A percentile compares a stretch with the other conserved stretches of the same genome.
These are phyloP conservation scores for Colletotrichum plurivorum DNA, from an alignment of 2,329 filamentous ascomycete genomes.

Conservation along the genomic window DNA sequence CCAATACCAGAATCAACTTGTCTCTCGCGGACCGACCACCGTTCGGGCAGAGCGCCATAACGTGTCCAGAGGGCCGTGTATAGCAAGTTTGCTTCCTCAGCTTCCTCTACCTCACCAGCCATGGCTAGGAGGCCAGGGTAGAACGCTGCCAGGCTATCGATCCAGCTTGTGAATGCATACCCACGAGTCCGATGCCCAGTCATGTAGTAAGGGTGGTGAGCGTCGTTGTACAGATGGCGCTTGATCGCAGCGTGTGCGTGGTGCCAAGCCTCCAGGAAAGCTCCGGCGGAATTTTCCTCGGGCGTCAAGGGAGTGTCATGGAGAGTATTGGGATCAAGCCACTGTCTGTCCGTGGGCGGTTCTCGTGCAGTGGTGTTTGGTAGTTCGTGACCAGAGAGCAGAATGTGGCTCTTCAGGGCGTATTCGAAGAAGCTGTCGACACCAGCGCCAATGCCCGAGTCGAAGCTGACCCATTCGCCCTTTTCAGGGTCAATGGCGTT, in stretches of 20 bases:
- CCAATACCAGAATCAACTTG: slow-evolving; percentile 88
- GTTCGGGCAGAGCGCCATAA: slow-evolving; percentile 92
- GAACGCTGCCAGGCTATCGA: slow-evolving; percentile 95
- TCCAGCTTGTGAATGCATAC: slow-evolving; percentile 91
- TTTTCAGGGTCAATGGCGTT: slow-evolving; percentile 93
- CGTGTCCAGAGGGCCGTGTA: slow-evolving; percentile 95
- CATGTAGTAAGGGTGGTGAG: slow-evolving; percentile 92
- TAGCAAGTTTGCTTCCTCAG: slow-evolving; percentile 88
- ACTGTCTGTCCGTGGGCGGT: slow-evolving; percentile 49
- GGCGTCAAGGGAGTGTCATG: slow-evolving; percentile 70
- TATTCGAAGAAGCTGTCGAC: slow-evolving; percentile 99
- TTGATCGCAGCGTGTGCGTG: slow-evolving; percentile 90
- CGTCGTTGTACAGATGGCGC: slow-evolving; percentile 88
- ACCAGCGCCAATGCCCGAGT: slow-evolving; percentile 95
- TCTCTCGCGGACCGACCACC: slow-evolving; percentile 90
- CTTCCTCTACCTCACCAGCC: slow-evolving; percentile 91
- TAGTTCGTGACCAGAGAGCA: slow-evolving; percentile 82
- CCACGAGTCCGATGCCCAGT: slow-evolving; percentile 92
- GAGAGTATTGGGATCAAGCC: slow-evolving; percentile 76
- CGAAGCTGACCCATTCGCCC: slow-evolving; percentile 89
- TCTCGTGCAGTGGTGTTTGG: slow-evolving; percentile 66
- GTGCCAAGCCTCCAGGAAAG: slow-evolving; percentile 87
- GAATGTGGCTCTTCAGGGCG: slow-evolving; percentile 91
- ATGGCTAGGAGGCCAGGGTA: slow-evolving; percentile 91
- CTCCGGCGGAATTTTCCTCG: slow-evolving; percentile 79